These are phyloP conservation scores for Balamuthia mandrillaris DNA, from an alignment of 208 protist genomes.

Conservation along the genomic window DNA sequence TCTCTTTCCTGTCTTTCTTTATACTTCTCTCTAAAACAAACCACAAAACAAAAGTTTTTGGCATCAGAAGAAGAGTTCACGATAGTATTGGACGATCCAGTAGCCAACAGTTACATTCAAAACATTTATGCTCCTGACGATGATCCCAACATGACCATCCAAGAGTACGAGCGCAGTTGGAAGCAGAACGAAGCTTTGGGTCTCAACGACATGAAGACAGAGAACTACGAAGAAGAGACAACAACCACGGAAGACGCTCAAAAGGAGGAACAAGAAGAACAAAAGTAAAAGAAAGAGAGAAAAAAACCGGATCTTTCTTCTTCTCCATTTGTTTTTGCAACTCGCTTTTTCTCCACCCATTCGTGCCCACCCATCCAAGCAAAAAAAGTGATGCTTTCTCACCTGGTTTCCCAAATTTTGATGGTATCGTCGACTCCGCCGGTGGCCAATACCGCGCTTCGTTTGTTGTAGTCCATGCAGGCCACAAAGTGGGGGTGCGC, in stretches of 20 bases:
- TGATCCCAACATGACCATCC: slow-evolving; percentile 72
- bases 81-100: slow-evolving; percentile 73
- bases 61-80: slow-evolving; percentile 56
- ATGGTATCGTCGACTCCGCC: slow-evolving; percentile 68
- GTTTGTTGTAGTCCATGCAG: slow-evolving; percentile 57
- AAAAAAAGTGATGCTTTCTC: slow-evolving; percentile 30
- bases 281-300: background rate
- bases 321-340: background rate
- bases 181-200: slow-evolving; percentile 79
- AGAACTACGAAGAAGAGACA: slow-evolving; percentile 20
- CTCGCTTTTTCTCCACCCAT: background rate
- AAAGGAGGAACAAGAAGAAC: background rate
- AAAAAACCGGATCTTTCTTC: background rate
- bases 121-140: slow-evolving; percentile 73
- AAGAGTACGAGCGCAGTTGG: slow-evolving; percentile 69
- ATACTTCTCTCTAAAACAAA: background rate
- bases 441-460: slow-evolving; percentile 57
- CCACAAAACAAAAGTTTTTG: background rate
- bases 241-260: background rate
- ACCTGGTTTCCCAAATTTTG: slow-evolving; percentile 71
- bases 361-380: background rate
- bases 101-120: slow-evolving; percentile 70
- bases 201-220: slow-evolving; percentile 74
- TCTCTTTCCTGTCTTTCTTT: background rate
- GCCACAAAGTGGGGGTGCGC: slow-evolving; percentile 71